phyloP scores from a whole-genome alignment of 495 filamentous ascomycete genomes.

The Copromyces sp. region DNA sequence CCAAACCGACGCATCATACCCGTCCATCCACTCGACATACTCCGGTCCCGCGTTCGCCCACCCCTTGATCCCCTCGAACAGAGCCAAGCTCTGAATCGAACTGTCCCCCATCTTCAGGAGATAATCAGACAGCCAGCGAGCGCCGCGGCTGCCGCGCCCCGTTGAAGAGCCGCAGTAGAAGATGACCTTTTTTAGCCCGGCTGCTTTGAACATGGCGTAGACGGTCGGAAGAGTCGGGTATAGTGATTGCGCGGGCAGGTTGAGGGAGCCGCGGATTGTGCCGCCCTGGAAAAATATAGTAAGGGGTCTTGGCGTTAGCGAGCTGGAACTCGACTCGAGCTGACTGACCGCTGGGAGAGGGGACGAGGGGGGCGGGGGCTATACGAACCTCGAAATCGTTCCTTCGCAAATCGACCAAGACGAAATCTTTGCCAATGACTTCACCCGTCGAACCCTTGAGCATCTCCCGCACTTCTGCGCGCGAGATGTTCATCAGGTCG shows the following conservation, averaged over 20 bases:
- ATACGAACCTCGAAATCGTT: conserved; percentile 49
- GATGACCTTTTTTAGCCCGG: conserved; percentile 42
- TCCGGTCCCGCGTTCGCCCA: conserved; percentile 51
- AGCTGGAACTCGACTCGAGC: background rate
- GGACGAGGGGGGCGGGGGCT: no score
- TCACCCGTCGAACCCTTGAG: conserved; percentile 6
- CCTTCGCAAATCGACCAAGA: conserved; percentile 54
- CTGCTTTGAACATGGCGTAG: conserved; percentile 42
- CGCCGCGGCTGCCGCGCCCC: conserved; percentile 51
- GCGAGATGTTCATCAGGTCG: conserved; percentile 14
- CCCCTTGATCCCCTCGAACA: conserved; percentile 53
- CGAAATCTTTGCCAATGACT: conserved; percentile 35
- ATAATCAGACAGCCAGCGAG: conserved; percentile 58
- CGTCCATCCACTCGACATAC: conserved; percentile 47
- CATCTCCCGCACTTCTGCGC: conserved; percentile 19
- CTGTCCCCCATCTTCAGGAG: conserved; percentile 36
- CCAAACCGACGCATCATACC: conserved; percentile 46
- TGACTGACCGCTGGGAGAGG: background rate
- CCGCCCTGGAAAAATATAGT: conserved; percentile 41
- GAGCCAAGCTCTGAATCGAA: conserved; percentile 41
- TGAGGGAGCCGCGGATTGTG: conserved; percentile 56
- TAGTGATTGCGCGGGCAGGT: conserved; percentile 60
- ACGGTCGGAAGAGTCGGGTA: conserved; percentile 47
- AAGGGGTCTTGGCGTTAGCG: background rate
- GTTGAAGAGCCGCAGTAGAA: conserved; percentile 66